These are phyloP conservation scores for Capsicum pubescens DNA, from an alignment of 257 asterid genomes.

Conservation along the genomic window DNA sequence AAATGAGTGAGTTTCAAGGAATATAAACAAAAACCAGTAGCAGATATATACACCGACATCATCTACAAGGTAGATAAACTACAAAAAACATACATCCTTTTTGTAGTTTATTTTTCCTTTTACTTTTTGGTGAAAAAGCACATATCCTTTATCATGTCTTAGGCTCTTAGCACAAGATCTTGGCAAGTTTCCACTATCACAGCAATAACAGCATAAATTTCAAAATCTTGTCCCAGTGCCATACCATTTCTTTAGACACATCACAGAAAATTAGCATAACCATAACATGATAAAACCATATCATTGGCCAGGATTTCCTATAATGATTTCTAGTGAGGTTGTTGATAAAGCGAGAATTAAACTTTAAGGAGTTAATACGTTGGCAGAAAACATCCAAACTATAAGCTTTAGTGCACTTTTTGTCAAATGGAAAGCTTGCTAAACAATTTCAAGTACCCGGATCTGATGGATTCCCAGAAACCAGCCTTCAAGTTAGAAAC, in stretches of 20 bases:
- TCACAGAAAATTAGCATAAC: constrained; percentile 8
- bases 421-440: constrained; percentile 20
- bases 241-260: constrained; percentile 1
- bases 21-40: background rate
- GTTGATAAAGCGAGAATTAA: background rate
- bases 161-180: background rate
- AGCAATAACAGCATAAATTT: constrained; percentile 16
- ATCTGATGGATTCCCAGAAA: constrained; percentile 95
- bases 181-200: background rate
- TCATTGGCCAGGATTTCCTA: constrained; percentile 16
- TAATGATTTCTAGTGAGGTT: constrained; percentile 11
- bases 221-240: constrained; percentile 2
- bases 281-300: background rate
- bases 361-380: constrained; percentile 2
- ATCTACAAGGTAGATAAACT: background rate
- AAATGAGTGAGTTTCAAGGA: constrained; percentile 4
- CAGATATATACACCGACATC: background rate
- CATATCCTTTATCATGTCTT: background rate
- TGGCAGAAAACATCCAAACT: constrained; percentile 1
- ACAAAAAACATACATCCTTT: background rate
- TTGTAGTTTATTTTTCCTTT: background rate
- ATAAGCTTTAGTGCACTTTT: constrained; percentile 12
- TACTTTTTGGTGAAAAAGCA: background rate
- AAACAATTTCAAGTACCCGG: constrained; percentile 62
- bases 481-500: constrained; percentile 64